Evolutionary conservation across 148 eudicot genomes (phyloP).

Genomic region (Chenopodium quinoa): DNA sequence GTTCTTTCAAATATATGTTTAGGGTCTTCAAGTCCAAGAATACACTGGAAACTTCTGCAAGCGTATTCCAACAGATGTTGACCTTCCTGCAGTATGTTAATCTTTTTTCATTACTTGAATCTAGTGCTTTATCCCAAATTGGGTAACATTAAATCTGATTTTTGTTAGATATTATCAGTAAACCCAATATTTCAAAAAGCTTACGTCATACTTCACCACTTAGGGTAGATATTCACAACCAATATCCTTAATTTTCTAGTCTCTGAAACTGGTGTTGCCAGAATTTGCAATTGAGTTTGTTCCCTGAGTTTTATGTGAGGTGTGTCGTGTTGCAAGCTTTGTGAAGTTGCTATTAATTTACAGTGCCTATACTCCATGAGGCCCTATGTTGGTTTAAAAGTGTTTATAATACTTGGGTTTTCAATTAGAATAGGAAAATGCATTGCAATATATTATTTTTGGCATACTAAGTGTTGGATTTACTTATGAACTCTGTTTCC

Average conservation of each 20-base stretch:
- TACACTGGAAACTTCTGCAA: slow-evolving; percentile 94
- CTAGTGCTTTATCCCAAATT: neutral
- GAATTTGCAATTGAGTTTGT: neutral
- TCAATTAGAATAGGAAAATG: neutral
- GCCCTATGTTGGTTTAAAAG: neutral
- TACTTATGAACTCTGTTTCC: neutral
- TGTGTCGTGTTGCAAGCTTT: neutral
- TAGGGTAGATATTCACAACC: neutral
- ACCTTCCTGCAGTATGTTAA: slow-evolving; percentile 81
- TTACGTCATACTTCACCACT: neutral
- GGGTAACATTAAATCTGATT: neutral
- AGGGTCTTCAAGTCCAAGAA: slow-evolving; percentile 96
- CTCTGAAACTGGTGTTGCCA: neutral
- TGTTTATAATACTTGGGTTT: neutral
- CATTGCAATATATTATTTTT: neutral
- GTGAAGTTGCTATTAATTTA: neutral
- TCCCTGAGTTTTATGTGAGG: neutral
- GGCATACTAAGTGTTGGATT: neutral
- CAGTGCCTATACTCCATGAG: neutral
- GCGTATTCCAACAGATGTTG: slow-evolving; percentile 98
- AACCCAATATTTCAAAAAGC: neutral
- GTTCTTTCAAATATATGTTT: slow-evolving; percentile 11
- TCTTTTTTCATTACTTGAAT: slow-evolving; percentile 5
- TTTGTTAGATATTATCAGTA: neutral
- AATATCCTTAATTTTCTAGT: neutral